Percentiles rank a stretch among this genome's conserved stretches.
Evolutionary conservation across 768 basidiomycete genomes (phyloP).

Genomic region (Cystoderma amianthinum): DNA sequence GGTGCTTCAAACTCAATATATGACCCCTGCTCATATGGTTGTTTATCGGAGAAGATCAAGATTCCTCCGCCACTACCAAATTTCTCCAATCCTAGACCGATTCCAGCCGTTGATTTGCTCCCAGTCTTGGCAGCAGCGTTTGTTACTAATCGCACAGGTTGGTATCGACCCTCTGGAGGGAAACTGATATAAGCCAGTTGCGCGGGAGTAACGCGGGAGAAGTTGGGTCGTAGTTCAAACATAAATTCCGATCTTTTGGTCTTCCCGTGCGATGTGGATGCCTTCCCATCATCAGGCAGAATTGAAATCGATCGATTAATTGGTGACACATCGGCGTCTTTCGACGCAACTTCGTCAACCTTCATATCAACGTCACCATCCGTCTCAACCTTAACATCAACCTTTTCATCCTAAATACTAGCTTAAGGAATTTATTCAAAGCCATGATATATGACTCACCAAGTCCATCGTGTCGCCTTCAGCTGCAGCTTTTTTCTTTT

Average conservation of each 20-base stretch:
- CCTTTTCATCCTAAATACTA: constrained; percentile 39
- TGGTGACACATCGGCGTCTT: constrained; percentile 51
- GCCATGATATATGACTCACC: constrained; percentile 43
- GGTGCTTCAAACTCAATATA: constrained; percentile 57
- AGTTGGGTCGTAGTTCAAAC: constrained; percentile 74
- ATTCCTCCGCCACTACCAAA: constrained; percentile 85
- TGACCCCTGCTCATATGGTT: constrained; percentile 64
- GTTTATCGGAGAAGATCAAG: constrained; percentile 70
- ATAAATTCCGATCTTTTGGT: constrained; percentile 63
- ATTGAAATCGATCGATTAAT: constrained; percentile 47
- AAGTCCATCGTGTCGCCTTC: constrained; percentile 81
- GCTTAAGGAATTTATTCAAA: not conserved
- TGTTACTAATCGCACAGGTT: constrained; percentile 81
- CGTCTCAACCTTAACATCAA: constrained; percentile 37
- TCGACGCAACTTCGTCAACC: constrained; percentile 38
- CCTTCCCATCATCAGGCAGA: constrained; percentile 34
- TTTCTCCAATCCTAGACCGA: constrained; percentile 42
- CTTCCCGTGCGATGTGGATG: constrained; percentile 24
- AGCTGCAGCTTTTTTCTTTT: constrained; percentile 84
- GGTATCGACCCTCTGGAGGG: constrained; percentile 72
- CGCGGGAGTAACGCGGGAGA: constrained; percentile 87
- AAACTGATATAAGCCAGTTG: constrained; percentile 85
- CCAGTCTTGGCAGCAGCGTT: constrained; percentile 18
- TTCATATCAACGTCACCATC: constrained; percentile 90
- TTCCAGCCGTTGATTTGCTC: constrained; percentile 17